phyloP scores from a whole-genome alignment of 495 filamentous ascomycete species.

The Neurospora discreta region DNA sequence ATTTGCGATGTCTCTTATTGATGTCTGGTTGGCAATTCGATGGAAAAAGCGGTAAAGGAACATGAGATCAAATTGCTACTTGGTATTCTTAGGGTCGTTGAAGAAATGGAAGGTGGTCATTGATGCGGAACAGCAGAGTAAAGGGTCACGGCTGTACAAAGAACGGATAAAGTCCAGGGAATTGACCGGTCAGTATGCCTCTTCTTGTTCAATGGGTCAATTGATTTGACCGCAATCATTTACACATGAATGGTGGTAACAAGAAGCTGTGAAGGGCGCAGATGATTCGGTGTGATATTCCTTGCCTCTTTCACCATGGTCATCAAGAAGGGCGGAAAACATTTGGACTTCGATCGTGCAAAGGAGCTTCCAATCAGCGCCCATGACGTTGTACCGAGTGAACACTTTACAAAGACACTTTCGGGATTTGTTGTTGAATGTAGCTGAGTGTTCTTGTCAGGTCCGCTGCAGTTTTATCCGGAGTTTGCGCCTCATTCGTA shows the following conservation, averaged over 20 bases:
- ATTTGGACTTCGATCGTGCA: neutral
- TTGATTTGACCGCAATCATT: neutral
- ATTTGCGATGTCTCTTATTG: neutral
- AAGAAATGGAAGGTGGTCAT: neutral
- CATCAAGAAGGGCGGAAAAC: neutral
- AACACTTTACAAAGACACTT: neutral
- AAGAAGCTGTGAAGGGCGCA: neutral
- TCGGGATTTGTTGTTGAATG: neutral
- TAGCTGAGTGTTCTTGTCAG: neutral
- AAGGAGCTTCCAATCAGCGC: neutral
- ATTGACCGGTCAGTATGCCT: neutral
- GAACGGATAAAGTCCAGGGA: neutral
- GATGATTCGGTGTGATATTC: neutral
- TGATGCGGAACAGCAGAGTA: neutral
- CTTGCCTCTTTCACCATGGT: neutral
- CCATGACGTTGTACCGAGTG: neutral
- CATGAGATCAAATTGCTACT: neutral
- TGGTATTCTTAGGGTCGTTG: no score
- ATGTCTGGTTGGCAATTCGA: neutral
- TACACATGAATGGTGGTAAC: neutral
- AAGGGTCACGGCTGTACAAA: neutral
- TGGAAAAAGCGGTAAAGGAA: neutral
- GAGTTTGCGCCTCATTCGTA: no score
- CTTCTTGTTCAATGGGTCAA: neutral
- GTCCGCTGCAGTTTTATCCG: neutral